Evolutionary conservation across 495 filamentous ascomycete genomes (phyloP).

Genomic region (Neurospora pannonica): DNA sequence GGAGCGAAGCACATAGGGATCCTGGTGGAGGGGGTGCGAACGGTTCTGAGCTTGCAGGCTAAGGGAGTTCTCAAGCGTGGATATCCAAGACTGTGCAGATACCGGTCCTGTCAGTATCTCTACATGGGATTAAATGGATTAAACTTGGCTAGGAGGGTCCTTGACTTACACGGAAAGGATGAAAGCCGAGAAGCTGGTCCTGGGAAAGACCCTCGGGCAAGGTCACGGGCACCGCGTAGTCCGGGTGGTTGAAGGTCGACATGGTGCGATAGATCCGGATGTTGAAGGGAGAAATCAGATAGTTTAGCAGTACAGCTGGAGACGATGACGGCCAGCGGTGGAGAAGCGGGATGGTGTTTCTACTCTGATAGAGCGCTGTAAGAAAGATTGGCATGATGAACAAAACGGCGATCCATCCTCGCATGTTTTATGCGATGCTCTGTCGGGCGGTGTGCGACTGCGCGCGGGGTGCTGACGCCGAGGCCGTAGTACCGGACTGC

Average conservation of each 20-base stretch:
- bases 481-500: background rate
- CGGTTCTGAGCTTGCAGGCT: constrained; percentile 44
- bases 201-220: constrained; percentile 49
- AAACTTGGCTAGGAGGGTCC: background rate
- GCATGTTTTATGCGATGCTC: background rate
- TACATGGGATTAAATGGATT: background rate
- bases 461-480: background rate
- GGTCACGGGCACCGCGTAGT: constrained; percentile 39
- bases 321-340: background rate
- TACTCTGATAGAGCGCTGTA: background rate
- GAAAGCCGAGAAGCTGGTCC: constrained; percentile 58
- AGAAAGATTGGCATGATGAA: constrained; percentile 2
- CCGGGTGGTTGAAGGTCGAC: constrained; percentile 42
- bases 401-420: background rate
- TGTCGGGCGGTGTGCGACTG: background rate
- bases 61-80: constrained; percentile 56
- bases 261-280: constrained; percentile 12
- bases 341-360: background rate
- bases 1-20: constrained; percentile 60
- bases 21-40: constrained; percentile 58
- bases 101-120: background rate
- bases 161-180: constrained; percentile 49
- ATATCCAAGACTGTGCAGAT: constrained; percentile 49
- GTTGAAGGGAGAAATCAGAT: background rate
- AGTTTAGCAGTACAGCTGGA: background rate